Conservation (phyloP, 352 stramenopile genomes). For the Pythium pectinolyticum region DNA sequence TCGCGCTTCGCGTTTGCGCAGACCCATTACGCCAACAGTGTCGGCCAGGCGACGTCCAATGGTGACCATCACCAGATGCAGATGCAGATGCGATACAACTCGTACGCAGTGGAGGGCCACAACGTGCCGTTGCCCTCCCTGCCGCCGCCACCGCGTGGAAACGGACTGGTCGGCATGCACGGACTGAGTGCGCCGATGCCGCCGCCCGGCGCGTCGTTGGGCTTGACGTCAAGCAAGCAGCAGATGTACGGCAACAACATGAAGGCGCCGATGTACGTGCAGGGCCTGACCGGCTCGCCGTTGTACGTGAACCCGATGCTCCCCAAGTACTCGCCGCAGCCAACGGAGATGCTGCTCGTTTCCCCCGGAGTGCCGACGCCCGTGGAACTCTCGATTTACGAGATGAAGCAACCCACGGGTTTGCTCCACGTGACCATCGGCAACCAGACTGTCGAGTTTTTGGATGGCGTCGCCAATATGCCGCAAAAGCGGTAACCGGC, state of each 20-base stretch:
- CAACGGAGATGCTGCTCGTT: constrained; percentile 58
- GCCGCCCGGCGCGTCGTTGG: constrained; percentile 42
- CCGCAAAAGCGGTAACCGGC: constrained; percentile 68
- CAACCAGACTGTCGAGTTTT: constrained; percentile 84
- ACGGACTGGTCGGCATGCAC: constrained; percentile 16
- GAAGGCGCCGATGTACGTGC: constrained; percentile 24
- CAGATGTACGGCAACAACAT: constrained; percentile 20
- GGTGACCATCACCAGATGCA: constrained; percentile 41
- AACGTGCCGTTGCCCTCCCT: constrained; percentile 36
- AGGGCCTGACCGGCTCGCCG: constrained; percentile 26
- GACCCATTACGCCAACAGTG: constrained; percentile 60
- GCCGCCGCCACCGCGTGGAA: constrained; percentile 26
- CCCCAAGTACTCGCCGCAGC: constrained; percentile 61
- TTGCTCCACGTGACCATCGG: constrained; percentile 77
- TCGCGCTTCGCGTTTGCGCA: constrained; percentile 66
- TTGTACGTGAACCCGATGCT: constrained; percentile 68
- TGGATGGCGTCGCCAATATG: constrained; percentile 83
- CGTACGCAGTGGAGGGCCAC: constrained; percentile 47
- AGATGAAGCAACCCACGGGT: constrained; percentile 79
- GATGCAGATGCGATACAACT: constrained; percentile 58
- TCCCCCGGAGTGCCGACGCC: constrained; percentile 70
- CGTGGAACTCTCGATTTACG: constrained; percentile 82
- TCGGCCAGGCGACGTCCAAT: background rate
- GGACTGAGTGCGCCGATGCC: constrained; percentile 27
- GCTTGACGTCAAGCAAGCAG: constrained; percentile 27